phyloP scores from a whole-genome alignment of 495 filamentous ascomycete genomes.

The Chlorociboria aeruginascens region DNA sequence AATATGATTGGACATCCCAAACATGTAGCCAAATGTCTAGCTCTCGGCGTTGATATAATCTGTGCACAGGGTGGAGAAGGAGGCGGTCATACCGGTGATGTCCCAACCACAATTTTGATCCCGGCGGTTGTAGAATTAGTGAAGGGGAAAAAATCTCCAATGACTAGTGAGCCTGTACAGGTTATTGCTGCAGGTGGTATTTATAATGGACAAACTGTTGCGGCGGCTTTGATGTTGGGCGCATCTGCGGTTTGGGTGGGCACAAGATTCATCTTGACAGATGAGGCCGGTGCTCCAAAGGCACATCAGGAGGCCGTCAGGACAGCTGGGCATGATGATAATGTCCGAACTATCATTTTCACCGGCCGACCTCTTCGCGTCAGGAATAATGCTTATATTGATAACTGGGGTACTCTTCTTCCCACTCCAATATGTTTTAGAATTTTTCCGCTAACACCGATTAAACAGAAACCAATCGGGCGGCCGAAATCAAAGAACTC shows the following conservation, averaged over 20 bases:
- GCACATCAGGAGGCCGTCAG: conserved; percentile 94
- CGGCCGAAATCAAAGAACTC: conserved; percentile 79
- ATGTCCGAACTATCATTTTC: conserved; percentile 94
- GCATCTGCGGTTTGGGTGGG: conserved; percentile 92
- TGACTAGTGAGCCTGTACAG: conserved; percentile 78
- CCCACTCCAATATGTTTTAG: too few species aligned
- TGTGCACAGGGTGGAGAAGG: conserved; percentile 81
- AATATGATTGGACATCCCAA: conserved; percentile 99
- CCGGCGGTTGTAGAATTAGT: conserved; percentile 78
- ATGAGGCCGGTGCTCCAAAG: conserved; percentile 88
- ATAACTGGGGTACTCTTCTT: conserved; percentile 50
- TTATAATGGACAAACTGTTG: conserved; percentile 83
- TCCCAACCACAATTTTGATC: conserved; percentile 79
- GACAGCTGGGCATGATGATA: conserved; percentile 87
- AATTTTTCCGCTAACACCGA: too few species aligned
- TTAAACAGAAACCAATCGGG: conserved; percentile 61
- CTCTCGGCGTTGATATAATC: conserved; percentile 80
- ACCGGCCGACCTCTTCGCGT: conserved; percentile 92
- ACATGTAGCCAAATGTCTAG: conserved; percentile 89
- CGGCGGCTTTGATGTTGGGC: conserved; percentile 84
- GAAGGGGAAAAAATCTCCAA: conserved; percentile 69
- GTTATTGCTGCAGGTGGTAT: conserved; percentile 91
- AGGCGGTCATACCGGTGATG: conserved; percentile 82
- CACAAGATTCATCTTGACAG: conserved; percentile 84
- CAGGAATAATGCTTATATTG: conserved; percentile 82